Conservation (phyloP, 306 rosid genomes). For the Ammopiptanthus mongolicus region DNA sequence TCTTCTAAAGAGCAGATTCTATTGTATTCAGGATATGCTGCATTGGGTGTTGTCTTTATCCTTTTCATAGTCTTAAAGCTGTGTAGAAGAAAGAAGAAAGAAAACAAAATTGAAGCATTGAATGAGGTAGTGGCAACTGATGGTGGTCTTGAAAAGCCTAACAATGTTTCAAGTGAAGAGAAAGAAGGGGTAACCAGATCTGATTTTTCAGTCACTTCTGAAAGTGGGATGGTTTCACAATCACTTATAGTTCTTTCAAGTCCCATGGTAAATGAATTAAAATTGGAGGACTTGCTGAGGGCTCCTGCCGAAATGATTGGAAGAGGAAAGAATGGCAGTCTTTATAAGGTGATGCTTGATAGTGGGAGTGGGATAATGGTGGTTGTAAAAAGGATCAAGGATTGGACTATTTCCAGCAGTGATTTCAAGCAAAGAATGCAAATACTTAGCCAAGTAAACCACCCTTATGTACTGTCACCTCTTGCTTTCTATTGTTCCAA, state of each 20-base stretch:
- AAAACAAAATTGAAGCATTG: conserved; percentile 34
- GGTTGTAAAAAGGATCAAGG: conserved; percentile 74
- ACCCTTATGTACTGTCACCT: conserved; percentile 49
- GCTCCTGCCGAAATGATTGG: conserved; percentile 91
- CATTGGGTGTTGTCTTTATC: conserved; percentile 37
- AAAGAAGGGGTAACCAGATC: conserved; percentile 42
- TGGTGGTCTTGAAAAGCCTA: conserved; percentile 25
- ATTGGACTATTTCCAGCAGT: conserved; percentile 43
- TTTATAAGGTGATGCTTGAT: conserved; percentile 64
- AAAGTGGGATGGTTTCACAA: conserved; percentile 47
- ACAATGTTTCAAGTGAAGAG: conserved; percentile 37
- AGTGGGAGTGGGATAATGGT: conserved; percentile 50
- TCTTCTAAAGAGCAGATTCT: conserved; percentile 34
- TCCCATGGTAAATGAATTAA: conserved; percentile 44
- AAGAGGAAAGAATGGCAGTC: conserved; percentile 68
- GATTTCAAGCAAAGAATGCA: conserved; percentile 65
- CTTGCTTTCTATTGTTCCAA: conserved; percentile 71
- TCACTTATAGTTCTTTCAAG: conserved; percentile 61
- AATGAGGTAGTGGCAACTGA: conserved; percentile 23
- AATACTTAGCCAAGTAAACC: conserved; percentile 50
- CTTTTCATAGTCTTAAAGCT: conserved; percentile 30
- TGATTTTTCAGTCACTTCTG: conserved; percentile 43
- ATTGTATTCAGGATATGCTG: conserved; percentile 63
- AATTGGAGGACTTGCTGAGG: conserved; percentile 64
- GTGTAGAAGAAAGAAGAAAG: conserved; percentile 36